Evolutionary conservation across 352 stramenopile species (phyloP).

Genomic region (Phytophthora chlamydospora): DNA sequence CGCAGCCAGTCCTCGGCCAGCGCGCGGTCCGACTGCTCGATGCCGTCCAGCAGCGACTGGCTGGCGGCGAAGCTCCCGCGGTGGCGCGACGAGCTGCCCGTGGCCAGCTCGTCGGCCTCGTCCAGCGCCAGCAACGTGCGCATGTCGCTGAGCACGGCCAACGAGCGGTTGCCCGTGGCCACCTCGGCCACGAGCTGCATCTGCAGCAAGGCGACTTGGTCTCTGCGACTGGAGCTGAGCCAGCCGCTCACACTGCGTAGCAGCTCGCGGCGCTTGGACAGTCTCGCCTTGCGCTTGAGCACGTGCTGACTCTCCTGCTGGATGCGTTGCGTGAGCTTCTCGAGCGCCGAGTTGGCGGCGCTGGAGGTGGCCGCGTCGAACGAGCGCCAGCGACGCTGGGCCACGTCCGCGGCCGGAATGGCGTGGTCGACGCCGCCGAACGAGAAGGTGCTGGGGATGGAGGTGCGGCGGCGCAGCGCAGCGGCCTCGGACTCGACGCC

Average conservation of each 20-base stretch:
- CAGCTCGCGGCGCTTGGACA: slow-evolving; percentile 52
- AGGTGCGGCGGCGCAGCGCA: slow-evolving; percentile 55
- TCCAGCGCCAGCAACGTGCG: slow-evolving; percentile 58
- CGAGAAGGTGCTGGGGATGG: slow-evolving; percentile 68
- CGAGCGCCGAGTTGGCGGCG: slow-evolving; percentile 35
- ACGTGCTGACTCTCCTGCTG: slow-evolving; percentile 53
- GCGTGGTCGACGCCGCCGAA: slow-evolving; percentile 39
- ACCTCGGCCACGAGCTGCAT: slow-evolving; percentile 79
- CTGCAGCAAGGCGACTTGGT: slow-evolving; percentile 66
- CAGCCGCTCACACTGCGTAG: slow-evolving; percentile 53
- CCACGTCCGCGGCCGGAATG: slow-evolving; percentile 16
- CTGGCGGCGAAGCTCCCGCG: slow-evolving; percentile 41
- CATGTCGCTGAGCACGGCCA: slow-evolving; percentile 58
- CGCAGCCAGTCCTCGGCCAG: slow-evolving; percentile 65
- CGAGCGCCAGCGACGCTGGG: slow-evolving; percentile 67
- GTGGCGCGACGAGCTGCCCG: slow-evolving; percentile 7
- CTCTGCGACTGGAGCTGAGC: slow-evolving; percentile 54
- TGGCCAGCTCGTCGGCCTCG: slow-evolving; percentile 30
- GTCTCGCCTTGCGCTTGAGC: slow-evolving; percentile 44
- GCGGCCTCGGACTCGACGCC: slow-evolving; percentile 34
- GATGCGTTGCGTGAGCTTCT: slow-evolving; percentile 58
- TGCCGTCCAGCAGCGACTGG: slow-evolving; percentile 52
- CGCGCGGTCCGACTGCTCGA: slow-evolving; percentile 59
- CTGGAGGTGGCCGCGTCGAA: slow-evolving; percentile 47
- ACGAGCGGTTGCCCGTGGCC: slow-evolving; percentile 61